Percentiles rank a stretch among this genome's conserved stretches.
Evolutionary conservation across 345 rosid species (phyloP).

Genomic region (Zanthoxylum bungeanum): DNA sequence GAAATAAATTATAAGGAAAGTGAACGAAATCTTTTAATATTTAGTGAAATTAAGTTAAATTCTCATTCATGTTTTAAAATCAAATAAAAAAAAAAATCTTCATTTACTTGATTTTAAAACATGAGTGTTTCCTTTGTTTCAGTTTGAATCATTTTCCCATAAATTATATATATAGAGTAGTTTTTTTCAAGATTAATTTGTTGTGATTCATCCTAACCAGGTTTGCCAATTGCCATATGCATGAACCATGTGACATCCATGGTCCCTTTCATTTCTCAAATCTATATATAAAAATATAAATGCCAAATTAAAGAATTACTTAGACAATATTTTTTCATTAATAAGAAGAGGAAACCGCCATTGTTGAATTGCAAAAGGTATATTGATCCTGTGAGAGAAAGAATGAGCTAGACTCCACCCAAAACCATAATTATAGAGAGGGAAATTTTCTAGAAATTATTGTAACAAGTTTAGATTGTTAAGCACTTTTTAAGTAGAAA

Average conservation of each 20-base stretch:
- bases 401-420: background rate
- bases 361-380: background rate
- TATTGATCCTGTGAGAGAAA: background rate
- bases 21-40: no score
- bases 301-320: background rate
- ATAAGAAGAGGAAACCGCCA: background rate
- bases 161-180: no score
- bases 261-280: background rate
- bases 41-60: no score
- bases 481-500: no score
- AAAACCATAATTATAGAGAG: background rate
- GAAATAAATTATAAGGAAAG: background rate
- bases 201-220: background rate
- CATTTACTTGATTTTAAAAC: no score
- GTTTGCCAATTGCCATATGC: slow-evolving; percentile 4
- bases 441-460: background rate
- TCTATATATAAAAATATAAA: background rate
- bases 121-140: no score
- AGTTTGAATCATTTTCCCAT: no score
- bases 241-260: background rate
- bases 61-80: no score
- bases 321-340: background rate
- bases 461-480: background rate
- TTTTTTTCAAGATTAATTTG: slow-evolving; percentile 2
- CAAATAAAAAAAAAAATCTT: no score